Evolutionary conservation across 306 rosid species (phyloP).

Genomic region (Cotoneaster glaucophyllus): DNA sequence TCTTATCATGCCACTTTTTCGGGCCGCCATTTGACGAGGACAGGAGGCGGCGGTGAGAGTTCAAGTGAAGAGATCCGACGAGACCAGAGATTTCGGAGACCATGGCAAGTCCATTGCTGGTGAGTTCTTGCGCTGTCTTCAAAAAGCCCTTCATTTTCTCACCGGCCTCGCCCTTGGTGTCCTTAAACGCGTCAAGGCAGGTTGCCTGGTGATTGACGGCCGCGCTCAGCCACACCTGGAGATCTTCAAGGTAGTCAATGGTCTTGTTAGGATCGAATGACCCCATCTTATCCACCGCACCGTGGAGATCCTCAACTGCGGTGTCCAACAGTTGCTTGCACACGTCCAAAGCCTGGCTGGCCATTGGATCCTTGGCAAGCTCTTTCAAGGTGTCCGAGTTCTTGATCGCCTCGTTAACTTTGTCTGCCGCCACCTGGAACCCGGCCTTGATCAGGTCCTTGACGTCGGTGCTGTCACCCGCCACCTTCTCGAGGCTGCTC

Average conservation of each 20-base stretch:
- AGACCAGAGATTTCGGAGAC: conserved; percentile 14
- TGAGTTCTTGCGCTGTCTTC: conserved; percentile 37
- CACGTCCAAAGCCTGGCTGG: conserved; percentile 41
- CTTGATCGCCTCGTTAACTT: conserved; percentile 14
- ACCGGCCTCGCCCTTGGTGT: conserved; percentile 42
- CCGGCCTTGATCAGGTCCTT: conserved; percentile 40
- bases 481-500: conserved; percentile 12
- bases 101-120: conserved; percentile 58
- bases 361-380: conserved; percentile 39
- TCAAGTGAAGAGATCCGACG: background rate
- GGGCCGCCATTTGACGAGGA: background rate
- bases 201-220: conserved; percentile 49
- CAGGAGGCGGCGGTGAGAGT: conserved; percentile 1
- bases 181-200: conserved; percentile 53
- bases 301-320: conserved; percentile 35
- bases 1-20: background rate
- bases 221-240: conserved; percentile 58
- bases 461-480: conserved; percentile 19
- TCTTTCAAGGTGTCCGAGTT: conserved; percentile 27
- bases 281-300: conserved; percentile 27
- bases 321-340: conserved; percentile 48
- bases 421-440: conserved; percentile 15
- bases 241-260: conserved; percentile 31
- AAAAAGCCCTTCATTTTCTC: conserved; percentile 33
- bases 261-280: conserved; percentile 22